Evolutionary conservation across 345 rosid species (phyloP).

Genomic region (Syzygium aqueum): DNA sequence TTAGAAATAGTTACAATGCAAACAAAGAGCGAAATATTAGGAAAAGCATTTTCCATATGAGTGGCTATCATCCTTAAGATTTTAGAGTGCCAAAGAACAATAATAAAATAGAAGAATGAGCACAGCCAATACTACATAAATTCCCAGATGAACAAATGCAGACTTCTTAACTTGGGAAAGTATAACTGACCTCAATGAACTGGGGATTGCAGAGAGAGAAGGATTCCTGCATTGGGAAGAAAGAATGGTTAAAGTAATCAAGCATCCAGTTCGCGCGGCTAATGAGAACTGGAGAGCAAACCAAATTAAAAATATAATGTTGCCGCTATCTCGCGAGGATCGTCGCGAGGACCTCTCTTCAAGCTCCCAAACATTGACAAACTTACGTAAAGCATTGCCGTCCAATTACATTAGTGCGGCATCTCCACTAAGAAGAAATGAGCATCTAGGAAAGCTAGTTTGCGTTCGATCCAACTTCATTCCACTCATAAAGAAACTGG

Average conservation of each 20-base stretch:
- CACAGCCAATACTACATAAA: not conserved
- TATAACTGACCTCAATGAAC: constrained; percentile 55
- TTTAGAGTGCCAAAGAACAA: not conserved
- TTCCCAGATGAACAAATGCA: not conserved
- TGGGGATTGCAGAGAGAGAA: constrained; percentile 82
- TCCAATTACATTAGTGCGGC: not conserved
- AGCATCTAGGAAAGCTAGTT: not conserved
- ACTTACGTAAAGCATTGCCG: not conserved
- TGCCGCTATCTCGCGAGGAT: not conserved
- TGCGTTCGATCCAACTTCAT: not conserved
- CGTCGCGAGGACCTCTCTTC: not conserved
- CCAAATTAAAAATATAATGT: not conserved
- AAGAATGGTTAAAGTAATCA: not conserved
- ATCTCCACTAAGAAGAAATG: not conserved
- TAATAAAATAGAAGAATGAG: not conserved
- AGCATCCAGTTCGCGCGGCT: rapidly evolving
- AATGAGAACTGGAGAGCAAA: not conserved
- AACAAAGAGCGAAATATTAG: not conserved
- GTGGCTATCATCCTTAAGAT: not conserved
- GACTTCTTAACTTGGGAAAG: not conserved
- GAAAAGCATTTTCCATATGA: not conserved
- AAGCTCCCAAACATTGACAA: not conserved
- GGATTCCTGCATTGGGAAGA: constrained; percentile 46
- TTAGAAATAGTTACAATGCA: not conserved
- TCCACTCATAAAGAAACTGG: not conserved